phyloP scores from a whole-genome alignment of 192 early-diverging fungal species.

The Neocallimastix lanati region DNA sequence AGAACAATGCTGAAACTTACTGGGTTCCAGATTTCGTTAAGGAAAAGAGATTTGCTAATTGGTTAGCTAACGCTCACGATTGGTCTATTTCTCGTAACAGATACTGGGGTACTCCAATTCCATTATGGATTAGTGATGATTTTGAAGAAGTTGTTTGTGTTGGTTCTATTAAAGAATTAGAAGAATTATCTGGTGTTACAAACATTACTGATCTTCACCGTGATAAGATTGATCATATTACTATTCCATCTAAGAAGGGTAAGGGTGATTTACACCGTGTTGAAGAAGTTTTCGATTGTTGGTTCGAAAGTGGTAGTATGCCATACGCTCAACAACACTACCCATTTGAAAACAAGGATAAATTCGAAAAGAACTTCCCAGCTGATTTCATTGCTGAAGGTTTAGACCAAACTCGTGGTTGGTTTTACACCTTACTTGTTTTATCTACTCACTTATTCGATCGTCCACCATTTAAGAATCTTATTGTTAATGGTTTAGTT shows the following conservation, averaged over 20 bases:
- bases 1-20: conserved; percentile 67
- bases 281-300: conserved; percentile 97
- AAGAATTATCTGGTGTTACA: conserved; percentile 64
- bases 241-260: conserved; percentile 82
- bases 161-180: conserved; percentile 78
- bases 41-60: conserved; percentile 95
- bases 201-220: conserved; percentile 88
- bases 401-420: conserved; percentile 96
- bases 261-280: conserved; percentile 68
- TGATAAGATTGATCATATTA: conserved; percentile 86
- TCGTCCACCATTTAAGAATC: conserved; percentile 86
- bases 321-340: conserved; percentile 98
- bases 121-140: conserved; percentile 91
- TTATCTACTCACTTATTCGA: conserved; percentile 91
- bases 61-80: conserved; percentile 87
- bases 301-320: conserved; percentile 97
- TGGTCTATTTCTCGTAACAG: conserved; percentile 96
- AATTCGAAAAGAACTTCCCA: conserved; percentile 74
- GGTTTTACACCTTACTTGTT: conserved; percentile 98
- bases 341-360: conserved; percentile 91
- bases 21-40: conserved; percentile 95
- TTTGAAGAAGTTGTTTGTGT: conserved; percentile 72
- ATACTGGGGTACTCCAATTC: conserved; percentile 99
- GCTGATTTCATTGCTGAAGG: conserved; percentile 99
- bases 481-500: conserved; percentile 92